Evolutionary conservation across 129 eudicot genomes (phyloP).

Genomic region (Calendula officinalis): DNA sequence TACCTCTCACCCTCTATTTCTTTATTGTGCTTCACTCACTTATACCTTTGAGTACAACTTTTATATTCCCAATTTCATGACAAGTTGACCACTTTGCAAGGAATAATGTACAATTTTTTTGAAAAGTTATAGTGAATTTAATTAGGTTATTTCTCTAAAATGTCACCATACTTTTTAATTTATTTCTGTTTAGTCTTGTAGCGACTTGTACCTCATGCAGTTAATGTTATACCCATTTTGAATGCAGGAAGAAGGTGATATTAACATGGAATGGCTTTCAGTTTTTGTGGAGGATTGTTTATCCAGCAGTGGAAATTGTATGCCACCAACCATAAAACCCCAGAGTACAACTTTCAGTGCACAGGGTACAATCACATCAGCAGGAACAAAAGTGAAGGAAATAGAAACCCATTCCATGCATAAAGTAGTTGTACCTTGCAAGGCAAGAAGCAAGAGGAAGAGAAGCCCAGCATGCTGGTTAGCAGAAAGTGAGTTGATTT

Average conservation of each 20-base stretch:
- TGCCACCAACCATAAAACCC: slow-evolving; percentile 31
- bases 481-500: slow-evolving; percentile 44
- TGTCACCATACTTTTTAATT: too few species aligned
- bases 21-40: background rate
- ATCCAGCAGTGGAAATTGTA: slow-evolving; percentile 40
- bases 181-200: too few species aligned
- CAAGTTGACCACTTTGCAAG: background rate
- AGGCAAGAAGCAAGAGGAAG: slow-evolving; percentile 27
- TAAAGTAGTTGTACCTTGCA: slow-evolving; percentile 41
- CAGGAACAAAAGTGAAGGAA: background rate
- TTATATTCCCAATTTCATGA: background rate
- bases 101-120: background rate
- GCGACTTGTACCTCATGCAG: background rate
- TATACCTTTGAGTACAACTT: background rate
- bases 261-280: slow-evolving; percentile 59
- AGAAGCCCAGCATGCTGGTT: slow-evolving; percentile 42
- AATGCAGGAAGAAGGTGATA: slow-evolving; percentile 48
- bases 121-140: background rate
- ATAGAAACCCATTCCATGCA: slow-evolving; percentile 21
- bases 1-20: background rate
- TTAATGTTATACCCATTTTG: background rate
- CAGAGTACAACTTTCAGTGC: slow-evolving; percentile 20
- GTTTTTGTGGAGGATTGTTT: slow-evolving; percentile 59
- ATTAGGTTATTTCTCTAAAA: too few species aligned
- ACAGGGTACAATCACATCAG: slow-evolving; percentile 13